These are phyloP conservation scores for Striga hermonthica DNA, from an alignment of 305 asterid genomes.

Conservation along the genomic window DNA sequence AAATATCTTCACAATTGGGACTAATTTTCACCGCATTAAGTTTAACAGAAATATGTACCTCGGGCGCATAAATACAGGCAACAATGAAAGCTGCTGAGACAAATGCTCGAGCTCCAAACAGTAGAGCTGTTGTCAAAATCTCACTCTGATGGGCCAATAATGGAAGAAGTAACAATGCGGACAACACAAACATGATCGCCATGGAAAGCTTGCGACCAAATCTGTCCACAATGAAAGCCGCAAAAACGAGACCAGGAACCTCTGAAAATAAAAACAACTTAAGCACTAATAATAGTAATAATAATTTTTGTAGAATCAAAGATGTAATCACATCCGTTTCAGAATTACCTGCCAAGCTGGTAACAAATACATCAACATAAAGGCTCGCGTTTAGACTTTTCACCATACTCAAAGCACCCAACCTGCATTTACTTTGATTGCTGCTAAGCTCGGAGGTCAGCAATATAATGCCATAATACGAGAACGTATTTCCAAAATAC, in stretches of 20 bases:
- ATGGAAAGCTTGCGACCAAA: slow-evolving; percentile 76
- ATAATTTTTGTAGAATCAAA: not conserved
- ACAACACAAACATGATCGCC: slow-evolving; percentile 53
- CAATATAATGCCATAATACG: slow-evolving; percentile 74
- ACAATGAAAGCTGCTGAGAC: slow-evolving; percentile 59
- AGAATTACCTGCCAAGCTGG: slow-evolving; percentile 73
- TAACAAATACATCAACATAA: slow-evolving; percentile 60
- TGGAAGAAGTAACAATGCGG: slow-evolving; percentile 57
- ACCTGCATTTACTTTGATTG: slow-evolving; percentile 45
- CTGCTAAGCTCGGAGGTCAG: slow-evolving; percentile 75
- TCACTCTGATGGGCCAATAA: slow-evolving; percentile 47
- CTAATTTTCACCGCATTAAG: slow-evolving; percentile 7
- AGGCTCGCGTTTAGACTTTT: slow-evolving; percentile 41
- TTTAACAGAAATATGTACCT: slow-evolving; percentile 41
- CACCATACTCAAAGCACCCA: slow-evolving; percentile 28
- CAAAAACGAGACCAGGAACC: slow-evolving; percentile 75
- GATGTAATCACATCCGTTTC: not conserved
- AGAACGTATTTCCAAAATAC: slow-evolving; percentile 61
- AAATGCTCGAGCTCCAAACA: slow-evolving; percentile 84
- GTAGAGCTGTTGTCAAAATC: slow-evolving; percentile 40
- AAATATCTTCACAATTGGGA: not conserved
- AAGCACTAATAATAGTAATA: no score
- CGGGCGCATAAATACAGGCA: slow-evolving; percentile 71
- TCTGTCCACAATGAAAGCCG: slow-evolving; percentile 70
- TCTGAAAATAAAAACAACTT: slow-evolving; percentile 45